Evolutionary conservation across 108 stramenopile genomes (phyloP).

Genomic region (Craspedostauros australis): DNA sequence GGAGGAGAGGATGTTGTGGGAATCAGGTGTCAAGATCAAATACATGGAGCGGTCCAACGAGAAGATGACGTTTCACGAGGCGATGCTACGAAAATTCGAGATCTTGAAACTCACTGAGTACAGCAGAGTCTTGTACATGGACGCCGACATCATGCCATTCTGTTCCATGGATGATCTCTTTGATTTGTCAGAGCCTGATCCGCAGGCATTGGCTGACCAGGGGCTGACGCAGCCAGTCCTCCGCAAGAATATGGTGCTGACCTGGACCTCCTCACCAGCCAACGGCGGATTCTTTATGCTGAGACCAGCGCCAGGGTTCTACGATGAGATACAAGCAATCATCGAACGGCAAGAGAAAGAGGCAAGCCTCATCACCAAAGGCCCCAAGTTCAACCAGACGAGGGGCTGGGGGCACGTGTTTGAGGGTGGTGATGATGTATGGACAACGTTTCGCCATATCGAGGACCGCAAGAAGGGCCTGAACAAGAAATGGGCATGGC

Average conservation of each 20-base stretch:
- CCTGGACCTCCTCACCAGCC: conserved; percentile 10
- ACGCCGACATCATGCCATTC: conserved; percentile 37
- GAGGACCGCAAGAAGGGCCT: no score
- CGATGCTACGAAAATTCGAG: conserved; percentile 29
- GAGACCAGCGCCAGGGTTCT: no score
- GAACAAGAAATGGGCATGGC: conserved; percentile 29
- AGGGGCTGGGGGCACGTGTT: conserved; percentile 26
- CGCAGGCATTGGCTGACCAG: not conserved
- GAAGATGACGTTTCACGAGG: conserved; percentile 15
- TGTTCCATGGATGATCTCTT: conserved; percentile 29
- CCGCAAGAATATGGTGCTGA: conserved; percentile 20
- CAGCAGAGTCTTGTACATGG: conserved; percentile 35
- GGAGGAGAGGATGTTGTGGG: conserved; percentile 14
- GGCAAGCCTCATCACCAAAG: conserved; percentile 11
- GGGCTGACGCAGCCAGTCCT: conserved; percentile 4
- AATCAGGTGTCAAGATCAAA: conserved; percentile 19
- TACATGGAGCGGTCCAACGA: no score
- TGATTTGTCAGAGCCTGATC: conserved; percentile 6
- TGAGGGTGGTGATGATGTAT: conserved; percentile 10
- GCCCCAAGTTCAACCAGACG: conserved; percentile 25
- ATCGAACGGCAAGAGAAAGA: no score
- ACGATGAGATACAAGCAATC: no score
- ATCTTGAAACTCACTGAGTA: conserved; percentile 31
- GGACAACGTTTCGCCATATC: no score
- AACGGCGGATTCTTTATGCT: conserved; percentile 30